Percentiles rank a stretch among this genome's conserved stretches.
These are phyloP conservation scores for Trematosphaeria pertusa DNA, from an alignment of 2,329 filamentous ascomycete genomes.

Conservation along the genomic window DNA sequence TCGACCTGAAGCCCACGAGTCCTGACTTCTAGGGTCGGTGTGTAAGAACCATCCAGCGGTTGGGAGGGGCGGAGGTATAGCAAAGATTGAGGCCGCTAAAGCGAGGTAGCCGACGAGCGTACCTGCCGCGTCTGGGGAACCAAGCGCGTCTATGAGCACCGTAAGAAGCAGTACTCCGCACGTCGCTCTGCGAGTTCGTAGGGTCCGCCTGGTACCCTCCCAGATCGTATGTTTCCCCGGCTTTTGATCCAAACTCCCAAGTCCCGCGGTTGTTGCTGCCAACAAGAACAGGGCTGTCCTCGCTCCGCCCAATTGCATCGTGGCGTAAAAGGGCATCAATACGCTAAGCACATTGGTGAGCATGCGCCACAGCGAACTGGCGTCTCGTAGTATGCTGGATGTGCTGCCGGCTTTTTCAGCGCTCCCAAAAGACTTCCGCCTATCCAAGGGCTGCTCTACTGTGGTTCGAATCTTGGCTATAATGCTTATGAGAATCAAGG, in stretches of 20 bases:
- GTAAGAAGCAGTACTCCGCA: slow-evolving; percentile 43
- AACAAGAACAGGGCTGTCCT: slow-evolving; percentile 61
- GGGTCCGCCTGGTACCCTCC: slow-evolving; percentile 42
- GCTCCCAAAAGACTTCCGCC: slow-evolving; percentile 39
- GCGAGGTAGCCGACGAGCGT: slow-evolving; percentile 56
- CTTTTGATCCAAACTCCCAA: slow-evolving; percentile 45
- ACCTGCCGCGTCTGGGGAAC: slow-evolving; percentile 21
- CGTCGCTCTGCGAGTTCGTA: slow-evolving; percentile 47
- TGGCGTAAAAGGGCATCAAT: slow-evolving; percentile 63
- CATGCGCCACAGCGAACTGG: slow-evolving; percentile 27
- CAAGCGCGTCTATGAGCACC: slow-evolving; percentile 42
- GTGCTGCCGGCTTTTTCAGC: slow-evolving; percentile 20
- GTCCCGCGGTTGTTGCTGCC: slow-evolving; percentile 53
- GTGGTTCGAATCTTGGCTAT: slow-evolving; percentile 43
- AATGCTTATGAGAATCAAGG: slow-evolving; percentile 54
- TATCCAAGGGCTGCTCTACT: slow-evolving; percentile 40
- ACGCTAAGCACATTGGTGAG: slow-evolving; percentile 50
- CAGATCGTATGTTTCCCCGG: slow-evolving; percentile 40
- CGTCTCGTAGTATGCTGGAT: slow-evolving; percentile 12
- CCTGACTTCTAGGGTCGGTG: slow-evolving; percentile 29
- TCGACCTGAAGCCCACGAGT: slow-evolving; percentile 29
- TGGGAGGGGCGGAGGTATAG: slow-evolving; percentile 58
- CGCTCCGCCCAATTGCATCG: slow-evolving; percentile 62
- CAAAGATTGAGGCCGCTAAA: slow-evolving; percentile 54
- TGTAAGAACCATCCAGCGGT: slow-evolving; percentile 40